A percentile compares a stretch with the other conserved stretches of the same genome.
Evolutionary conservation across 2,329 filamentous ascomycete species (phyloP).

Genomic region (Thielaviopsis musarum): DNA sequence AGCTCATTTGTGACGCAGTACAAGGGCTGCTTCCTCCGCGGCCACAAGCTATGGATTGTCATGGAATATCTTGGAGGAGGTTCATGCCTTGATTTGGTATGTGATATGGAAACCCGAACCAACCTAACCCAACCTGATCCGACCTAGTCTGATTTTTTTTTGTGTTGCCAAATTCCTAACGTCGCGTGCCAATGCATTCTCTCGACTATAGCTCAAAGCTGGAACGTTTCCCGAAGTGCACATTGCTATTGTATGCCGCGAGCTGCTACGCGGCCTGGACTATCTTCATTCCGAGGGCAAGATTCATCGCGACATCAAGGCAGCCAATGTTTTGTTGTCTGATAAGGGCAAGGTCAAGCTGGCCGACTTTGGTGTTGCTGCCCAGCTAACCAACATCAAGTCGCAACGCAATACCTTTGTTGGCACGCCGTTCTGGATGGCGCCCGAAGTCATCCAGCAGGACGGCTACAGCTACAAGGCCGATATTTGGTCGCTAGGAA

Average conservation of each 20-base stretch:
- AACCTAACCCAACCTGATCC: constrained; percentile 2
- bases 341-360: constrained; percentile 83
- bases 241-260: constrained; percentile 85
- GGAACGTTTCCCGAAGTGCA: constrained; percentile 76
- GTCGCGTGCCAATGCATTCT: background rate
- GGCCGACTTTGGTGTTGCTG: constrained; percentile 92
- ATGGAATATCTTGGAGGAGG: constrained; percentile 97
- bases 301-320: constrained; percentile 93
- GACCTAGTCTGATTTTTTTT: background rate
- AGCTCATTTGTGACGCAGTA: constrained; percentile 93
- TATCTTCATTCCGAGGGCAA: constrained; percentile 91
- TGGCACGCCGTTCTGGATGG: constrained; percentile 96
- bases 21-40: constrained; percentile 87
- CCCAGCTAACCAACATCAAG: constrained; percentile 93
- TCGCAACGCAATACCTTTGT: constrained; percentile 96
- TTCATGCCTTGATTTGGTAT: constrained; percentile 82
- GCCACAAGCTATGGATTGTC: constrained; percentile 96
- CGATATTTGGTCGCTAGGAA: constrained; percentile 84
- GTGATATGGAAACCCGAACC: constrained; percentile 16
- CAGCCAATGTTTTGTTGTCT: constrained; percentile 87
- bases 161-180: background rate
- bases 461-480: constrained; percentile 72
- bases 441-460: constrained; percentile 84
- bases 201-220: constrained; percentile 54
- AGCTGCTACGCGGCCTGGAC: constrained; percentile 75